Evolutionary conservation across 108 stramenopile species (phyloP).

Genomic region (Cyclotella cryptica): DNA sequence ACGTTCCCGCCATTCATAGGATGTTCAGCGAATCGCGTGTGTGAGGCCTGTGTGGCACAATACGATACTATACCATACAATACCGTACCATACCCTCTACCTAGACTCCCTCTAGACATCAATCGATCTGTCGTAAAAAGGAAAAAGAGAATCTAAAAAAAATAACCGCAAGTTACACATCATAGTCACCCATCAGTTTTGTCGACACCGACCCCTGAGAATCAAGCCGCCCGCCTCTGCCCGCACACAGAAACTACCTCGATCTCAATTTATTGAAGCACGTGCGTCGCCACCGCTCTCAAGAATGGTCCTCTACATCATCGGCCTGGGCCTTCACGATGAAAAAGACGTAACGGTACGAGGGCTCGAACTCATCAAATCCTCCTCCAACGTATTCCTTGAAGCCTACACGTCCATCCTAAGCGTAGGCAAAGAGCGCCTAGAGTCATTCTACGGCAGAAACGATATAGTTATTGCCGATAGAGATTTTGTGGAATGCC

Average conservation of each 20-base stretch:
- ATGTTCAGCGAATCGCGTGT: no score
- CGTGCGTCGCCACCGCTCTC: background rate
- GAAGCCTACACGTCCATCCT: conserved; percentile 98
- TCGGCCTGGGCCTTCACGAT: conserved; percentile 97
- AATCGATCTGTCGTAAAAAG: no score
- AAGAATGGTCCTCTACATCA: conserved; percentile 95
- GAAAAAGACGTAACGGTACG: conserved; percentile 98
- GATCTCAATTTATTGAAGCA: no score
- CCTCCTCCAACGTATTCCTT: conserved; percentile 85
- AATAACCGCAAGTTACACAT: no score
- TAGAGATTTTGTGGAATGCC: conserved; percentile 93
- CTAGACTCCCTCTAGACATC: no score
- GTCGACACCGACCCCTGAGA: no score
- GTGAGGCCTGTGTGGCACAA: no score
- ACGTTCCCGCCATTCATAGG: no score
- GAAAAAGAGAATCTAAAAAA: no score
- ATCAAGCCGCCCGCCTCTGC: background rate
- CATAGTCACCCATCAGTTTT: no score
- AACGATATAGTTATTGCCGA: conserved; percentile 90
- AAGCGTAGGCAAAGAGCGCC: conserved; percentile 78
- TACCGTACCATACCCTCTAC: no score
- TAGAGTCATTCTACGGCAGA: conserved; percentile 93
- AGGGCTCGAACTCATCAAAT: conserved; percentile 94
- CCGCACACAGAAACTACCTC: background rate
- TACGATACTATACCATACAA: no score